These are phyloP conservation scores for Ophiostoma pallidulum DNA, from an alignment of 2,329 filamentous ascomycete species.

Conservation along the genomic window DNA sequence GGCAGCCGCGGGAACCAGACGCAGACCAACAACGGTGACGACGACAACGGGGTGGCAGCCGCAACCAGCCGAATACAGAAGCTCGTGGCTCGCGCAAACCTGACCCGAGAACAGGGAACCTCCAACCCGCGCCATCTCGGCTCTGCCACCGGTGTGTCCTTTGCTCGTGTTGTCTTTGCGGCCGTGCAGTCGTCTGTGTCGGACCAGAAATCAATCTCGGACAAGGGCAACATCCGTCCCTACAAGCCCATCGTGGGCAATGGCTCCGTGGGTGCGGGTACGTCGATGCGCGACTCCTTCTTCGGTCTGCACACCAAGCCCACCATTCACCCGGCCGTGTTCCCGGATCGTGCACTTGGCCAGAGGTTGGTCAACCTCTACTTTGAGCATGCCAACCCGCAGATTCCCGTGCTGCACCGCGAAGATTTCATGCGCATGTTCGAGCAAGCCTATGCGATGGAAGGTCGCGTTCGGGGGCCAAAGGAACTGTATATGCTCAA, in stretches of 20 bases:
- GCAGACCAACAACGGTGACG: neutral
- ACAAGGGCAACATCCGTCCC: conserved; percentile 52
- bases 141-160: conserved; percentile 83
- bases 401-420: conserved; percentile 85
- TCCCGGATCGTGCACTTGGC: conserved; percentile 69
- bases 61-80: conserved; percentile 46
- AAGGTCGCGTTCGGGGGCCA: conserved; percentile 57
- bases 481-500: conserved; percentile 89
- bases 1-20: neutral
- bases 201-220: conserved; percentile 56
- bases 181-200: conserved; percentile 69
- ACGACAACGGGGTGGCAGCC: conserved; percentile 42
- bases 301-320: conserved; percentile 92
- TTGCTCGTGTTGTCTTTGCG: conserved; percentile 87
- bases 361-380: conserved; percentile 69
- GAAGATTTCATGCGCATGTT: conserved; percentile 85
- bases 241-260: conserved; percentile 43
- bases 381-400: conserved; percentile 92
- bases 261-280: conserved; percentile 41
- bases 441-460: conserved; percentile 65
- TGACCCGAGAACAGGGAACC: conserved; percentile 31
- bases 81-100: conserved; percentile 15
- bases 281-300: conserved; percentile 89
- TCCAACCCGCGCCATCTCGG: conserved; percentile 75
- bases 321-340: conserved; percentile 73